These are phyloP conservation scores for Acanthochlamys bracteata DNA, from an alignment of 106 monocot genomes.

Conservation along the genomic window DNA sequence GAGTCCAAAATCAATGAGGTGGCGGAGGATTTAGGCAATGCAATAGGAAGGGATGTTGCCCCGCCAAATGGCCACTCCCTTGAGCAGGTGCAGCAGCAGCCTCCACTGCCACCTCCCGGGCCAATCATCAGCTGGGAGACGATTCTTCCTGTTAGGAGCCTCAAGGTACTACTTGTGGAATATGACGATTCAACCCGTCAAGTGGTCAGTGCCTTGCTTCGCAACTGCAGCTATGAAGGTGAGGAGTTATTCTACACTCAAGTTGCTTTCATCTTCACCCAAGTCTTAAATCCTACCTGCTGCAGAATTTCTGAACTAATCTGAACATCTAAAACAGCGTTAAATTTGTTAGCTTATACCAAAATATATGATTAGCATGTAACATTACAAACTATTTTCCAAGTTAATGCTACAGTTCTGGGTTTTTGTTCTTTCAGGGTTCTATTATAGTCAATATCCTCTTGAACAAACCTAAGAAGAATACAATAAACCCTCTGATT, in stretches of 20 bases:
- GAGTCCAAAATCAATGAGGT: constrained; percentile 32
- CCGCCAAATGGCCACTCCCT: neutral
- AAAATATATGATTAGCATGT: too few species aligned
- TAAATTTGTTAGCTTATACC: too few species aligned
- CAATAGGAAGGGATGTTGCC: constrained; percentile 4
- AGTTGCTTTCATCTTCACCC: neutral
- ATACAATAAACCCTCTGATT: too few species aligned
- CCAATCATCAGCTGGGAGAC: constrained; percentile 64
- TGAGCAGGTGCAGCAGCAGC: constrained; percentile 27
- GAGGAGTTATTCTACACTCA: constrained; percentile 1
- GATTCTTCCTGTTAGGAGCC: constrained; percentile 73
- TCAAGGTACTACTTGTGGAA: constrained; percentile 88
- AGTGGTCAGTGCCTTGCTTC: constrained; percentile 81
- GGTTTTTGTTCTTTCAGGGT: too few species aligned
- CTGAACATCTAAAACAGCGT: too few species aligned
- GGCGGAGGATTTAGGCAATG: constrained; percentile 8
- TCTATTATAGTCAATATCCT: too few species aligned
- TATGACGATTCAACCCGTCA: constrained; percentile 92
- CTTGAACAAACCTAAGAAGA: too few species aligned
- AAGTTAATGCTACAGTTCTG: too few species aligned
- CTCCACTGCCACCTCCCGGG: constrained; percentile 18
- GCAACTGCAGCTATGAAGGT: constrained; percentile 98
- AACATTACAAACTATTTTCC: too few species aligned
- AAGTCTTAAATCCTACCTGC: too few species aligned
- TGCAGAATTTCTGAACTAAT: too few species aligned